Evolutionary conservation across 2,329 filamentous ascomycete genomes (phyloP).

Genomic region (Didymosphaeria variabile): DNA sequence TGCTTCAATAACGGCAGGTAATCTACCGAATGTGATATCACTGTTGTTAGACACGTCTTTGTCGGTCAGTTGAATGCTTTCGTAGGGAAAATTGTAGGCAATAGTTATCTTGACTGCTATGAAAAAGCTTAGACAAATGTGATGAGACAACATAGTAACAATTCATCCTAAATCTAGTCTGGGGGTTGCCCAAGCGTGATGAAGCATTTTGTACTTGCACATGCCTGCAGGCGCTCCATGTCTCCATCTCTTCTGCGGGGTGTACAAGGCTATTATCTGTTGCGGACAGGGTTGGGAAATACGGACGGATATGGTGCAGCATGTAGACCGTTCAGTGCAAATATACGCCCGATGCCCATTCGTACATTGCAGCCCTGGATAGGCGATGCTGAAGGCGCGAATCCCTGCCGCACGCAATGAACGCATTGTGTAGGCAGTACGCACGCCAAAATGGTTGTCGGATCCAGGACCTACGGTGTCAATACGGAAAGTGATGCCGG

Average conservation of each 20-base stretch:
- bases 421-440: neutral
- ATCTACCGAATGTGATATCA: conserved; percentile 35
- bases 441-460: neutral
- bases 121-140: neutral
- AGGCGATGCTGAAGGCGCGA: neutral
- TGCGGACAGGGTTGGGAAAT: neutral
- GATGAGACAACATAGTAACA: conserved; percentile 17
- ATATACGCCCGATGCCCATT: neutral
- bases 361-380: neutral
- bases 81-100: conserved; percentile 37
- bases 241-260: neutral
- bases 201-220: neutral
- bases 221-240: neutral
- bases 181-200: neutral
- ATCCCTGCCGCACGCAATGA: neutral
- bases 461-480: neutral
- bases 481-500: neutral
- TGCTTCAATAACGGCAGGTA: conserved; percentile 13
- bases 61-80: conserved; percentile 31
- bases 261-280: neutral
- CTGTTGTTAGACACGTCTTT: conserved; percentile 31
- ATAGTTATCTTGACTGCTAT: conserved; percentile 9
- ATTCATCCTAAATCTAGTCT: too few relatives aligned
- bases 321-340: conserved; percentile 1
- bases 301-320: neutral